Conservation (phyloP, 2,329 filamentous ascomycete genomes). For the Pestalotiopsis fici region DNA sequence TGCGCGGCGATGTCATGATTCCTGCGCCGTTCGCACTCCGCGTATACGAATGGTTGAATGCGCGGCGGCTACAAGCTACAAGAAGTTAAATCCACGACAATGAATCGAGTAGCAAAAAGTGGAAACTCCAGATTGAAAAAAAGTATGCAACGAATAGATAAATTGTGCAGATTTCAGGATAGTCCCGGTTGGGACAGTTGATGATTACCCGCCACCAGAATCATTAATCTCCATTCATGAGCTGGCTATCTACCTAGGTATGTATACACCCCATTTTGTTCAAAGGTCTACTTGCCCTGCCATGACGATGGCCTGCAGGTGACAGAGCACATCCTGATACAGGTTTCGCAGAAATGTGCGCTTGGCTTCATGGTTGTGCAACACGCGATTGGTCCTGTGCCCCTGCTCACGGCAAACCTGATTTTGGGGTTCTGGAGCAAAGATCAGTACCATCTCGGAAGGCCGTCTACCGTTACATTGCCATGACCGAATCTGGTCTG, state of each 20-base stretch:
- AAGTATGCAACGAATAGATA: neutral
- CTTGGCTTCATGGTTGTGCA: neutral
- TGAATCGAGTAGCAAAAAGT: neutral
- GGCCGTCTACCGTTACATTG: neutral
- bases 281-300: neutral
- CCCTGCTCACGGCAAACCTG: neutral
- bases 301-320: neutral
- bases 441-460: neutral
- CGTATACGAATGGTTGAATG: neutral
- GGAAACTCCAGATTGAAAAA: neutral
- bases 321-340: neutral
- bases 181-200: no score
- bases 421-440: neutral
- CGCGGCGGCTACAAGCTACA: no score
- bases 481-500: neutral
- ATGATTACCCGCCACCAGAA: no score
- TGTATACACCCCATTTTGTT: no score
- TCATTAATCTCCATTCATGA: neutral
- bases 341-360: neutral
- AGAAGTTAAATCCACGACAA: no score
- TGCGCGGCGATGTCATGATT: conserved; percentile 8
- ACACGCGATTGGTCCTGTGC: neutral
- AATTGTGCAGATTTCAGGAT: no score
- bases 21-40: neutral
- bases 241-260: neutral